A percentile compares a stretch with the other conserved stretches of the same genome.
Evolutionary conservation across 2,329 filamentous ascomycete species (phyloP).

Genomic region (Ophiocordyceps robertsii): DNA sequence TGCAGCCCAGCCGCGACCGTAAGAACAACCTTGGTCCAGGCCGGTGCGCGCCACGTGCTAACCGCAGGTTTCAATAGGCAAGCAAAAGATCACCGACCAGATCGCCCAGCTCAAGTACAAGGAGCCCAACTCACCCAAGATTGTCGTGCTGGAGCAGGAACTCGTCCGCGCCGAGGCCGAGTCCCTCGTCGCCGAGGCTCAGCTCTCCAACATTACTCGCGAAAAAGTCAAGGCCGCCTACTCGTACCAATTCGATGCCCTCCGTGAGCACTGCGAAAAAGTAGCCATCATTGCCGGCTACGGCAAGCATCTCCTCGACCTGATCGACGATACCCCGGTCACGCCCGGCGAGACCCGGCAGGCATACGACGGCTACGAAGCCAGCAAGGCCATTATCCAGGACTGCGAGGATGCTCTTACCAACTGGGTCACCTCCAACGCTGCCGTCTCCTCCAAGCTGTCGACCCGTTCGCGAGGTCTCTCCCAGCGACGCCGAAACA

Average conservation of each 20-base stretch:
- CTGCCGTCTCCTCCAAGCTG: constrained; percentile 75
- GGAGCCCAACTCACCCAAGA: constrained; percentile 94
- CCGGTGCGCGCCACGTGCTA: not conserved
- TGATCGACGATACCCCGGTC: constrained; percentile 92
- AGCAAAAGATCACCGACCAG: constrained; percentile 98
- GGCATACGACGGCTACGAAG: constrained; percentile 96
- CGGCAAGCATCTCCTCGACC: constrained; percentile 93
- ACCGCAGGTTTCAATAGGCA: constrained; percentile 45
- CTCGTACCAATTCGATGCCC: constrained; percentile 93
- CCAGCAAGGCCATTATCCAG: constrained; percentile 97
- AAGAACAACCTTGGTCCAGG: constrained; percentile 22
- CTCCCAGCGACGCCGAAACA: constrained; percentile 69
- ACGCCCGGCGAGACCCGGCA: constrained; percentile 92
- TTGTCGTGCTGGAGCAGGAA: constrained; percentile 95
- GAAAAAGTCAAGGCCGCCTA: constrained; percentile 99
- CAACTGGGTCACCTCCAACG: constrained; percentile 90
- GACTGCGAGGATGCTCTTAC: constrained; percentile 96
- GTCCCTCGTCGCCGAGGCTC: constrained; percentile 95
- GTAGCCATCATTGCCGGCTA: constrained; percentile 94
- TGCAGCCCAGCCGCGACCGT: constrained; percentile 96
- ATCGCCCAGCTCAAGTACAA: constrained; percentile 99
- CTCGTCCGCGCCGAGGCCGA: constrained; percentile 96
- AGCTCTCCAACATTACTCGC: constrained; percentile 97
- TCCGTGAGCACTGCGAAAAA: constrained; percentile 96
- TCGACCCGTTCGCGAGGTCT: constrained; percentile 79